Base-by-base conservation (phyloP, 352 stramenopile genomes). In the Pythium sukuiense region DNA sequence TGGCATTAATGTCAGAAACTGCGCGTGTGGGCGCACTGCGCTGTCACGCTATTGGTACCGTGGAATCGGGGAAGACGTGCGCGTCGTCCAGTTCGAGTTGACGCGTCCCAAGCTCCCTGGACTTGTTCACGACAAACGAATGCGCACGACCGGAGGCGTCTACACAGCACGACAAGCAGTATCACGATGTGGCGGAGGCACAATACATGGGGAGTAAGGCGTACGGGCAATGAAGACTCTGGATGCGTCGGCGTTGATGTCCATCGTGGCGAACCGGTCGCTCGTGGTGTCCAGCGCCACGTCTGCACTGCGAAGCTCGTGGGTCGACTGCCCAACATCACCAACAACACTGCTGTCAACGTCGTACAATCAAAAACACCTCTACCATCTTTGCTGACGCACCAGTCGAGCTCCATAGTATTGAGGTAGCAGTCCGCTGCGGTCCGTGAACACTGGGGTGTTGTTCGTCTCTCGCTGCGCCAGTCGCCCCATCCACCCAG, bases 401-500 rank as follows among this genome's bases (percentile, higher is more conserved):
- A 69, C 62, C 30, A 69, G 24, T 30, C 46, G 62, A 0, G 62
- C n/a, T 3, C 30, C 30, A 26, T 41, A 49, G 20, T 54, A 63
- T n/a, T 39, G 29, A 2, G 52, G n/a, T 24, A 69, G 41, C 33
- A 69, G 39, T 9, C 48, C 37, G 32, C 62, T 46, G 2, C 54
- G 41, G 46, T 69, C 53, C 18, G 54, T 37, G 32, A 61, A 18
- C 14, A n/a, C 53, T 2, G 27, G 24, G 0, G 16, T 20, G 2
- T 14, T 39, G n/a, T 30, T 12, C 3, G 45, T 43, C 57, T 65
- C 41, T 33, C 64, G 48, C 52, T 71, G 41, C 11, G 45, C 33
- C 18, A 71, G 5, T 29, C 46, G 61, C 3, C 26, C 55, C 57
- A 71, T 45, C 64, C 64, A 71, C 4, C 64, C 58, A 20, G 20